Conservation (phyloP, 1,139 yeast genomes). For the Hyphopichia burtonii region DNA sequence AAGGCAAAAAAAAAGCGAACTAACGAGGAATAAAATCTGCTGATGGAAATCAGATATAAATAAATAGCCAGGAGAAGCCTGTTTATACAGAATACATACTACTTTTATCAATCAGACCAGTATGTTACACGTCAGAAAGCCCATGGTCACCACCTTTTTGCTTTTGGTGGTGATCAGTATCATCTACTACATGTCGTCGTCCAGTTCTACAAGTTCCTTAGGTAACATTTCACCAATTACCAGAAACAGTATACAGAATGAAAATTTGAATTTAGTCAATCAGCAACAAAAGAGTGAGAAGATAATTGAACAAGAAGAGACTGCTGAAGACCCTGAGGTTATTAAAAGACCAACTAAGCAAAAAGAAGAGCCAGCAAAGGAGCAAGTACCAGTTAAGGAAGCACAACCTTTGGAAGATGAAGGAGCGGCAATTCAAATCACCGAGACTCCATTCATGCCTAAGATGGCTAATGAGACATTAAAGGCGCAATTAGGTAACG, state of each 20-base stretch:
- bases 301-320: conserved; percentile 2
- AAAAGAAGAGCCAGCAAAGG: background rate
- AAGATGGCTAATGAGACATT: conserved; percentile 67
- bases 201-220: conserved; percentile 19
- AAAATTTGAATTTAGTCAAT: background rate
- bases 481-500: conserved; percentile 75
- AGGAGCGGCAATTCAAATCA: conserved; percentile 16
- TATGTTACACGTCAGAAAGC: conserved; percentile 23
- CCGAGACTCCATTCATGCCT: conserved; percentile 74
- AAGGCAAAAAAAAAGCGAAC: too few species aligned
- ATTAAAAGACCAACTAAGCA: conserved; percentile 2
- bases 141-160: conserved; percentile 23
- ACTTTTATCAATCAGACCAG: too few species aligned
- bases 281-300: background rate
- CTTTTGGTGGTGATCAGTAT: conserved; percentile 22
- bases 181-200: conserved; percentile 26
- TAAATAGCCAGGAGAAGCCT: background rate
- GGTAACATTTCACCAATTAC: conserved; percentile 26
- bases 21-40: too few species aligned
- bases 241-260: conserved; percentile 1
- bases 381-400: conserved; percentile 1
- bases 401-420: background rate
- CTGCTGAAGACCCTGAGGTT: conserved; percentile 1
- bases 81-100: too few species aligned
- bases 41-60: too few species aligned